Conservation (phyloP, 352 stramenopile genomes). For the Peronospora farinosa region DNA sequence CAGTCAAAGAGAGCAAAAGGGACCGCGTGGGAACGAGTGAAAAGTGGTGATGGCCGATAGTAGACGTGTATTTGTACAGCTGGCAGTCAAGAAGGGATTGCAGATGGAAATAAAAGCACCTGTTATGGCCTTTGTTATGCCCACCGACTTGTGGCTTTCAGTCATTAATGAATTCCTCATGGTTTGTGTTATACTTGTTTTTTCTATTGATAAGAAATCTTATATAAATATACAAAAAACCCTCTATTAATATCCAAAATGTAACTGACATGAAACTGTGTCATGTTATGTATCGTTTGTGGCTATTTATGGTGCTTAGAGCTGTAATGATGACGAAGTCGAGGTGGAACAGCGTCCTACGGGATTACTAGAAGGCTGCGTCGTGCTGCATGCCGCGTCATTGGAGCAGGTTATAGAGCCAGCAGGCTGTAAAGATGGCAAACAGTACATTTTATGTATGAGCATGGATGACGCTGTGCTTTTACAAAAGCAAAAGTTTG, state of each 20-base stretch:
- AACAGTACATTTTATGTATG: conserved; percentile 69
- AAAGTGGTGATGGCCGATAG: conserved; percentile 36
- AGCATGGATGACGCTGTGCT: conserved; percentile 31
- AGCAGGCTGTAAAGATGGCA: conserved; percentile 48
- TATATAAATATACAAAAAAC: conserved; percentile 3
- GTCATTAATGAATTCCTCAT: conserved; percentile 82
- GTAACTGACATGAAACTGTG: conserved; percentile 4
- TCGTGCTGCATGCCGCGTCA: conserved; percentile 49
- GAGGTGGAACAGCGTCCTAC: conserved; percentile 49
- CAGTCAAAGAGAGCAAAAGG: conserved; percentile 1
- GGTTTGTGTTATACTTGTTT: conserved; percentile 21
- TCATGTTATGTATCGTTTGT: conserved; percentile 4
- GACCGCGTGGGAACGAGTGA: conserved; percentile 18
- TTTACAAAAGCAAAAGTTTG: conserved; percentile 42
- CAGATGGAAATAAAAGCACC: conserved; percentile 23
- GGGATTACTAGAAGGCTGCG: conserved; percentile 50
- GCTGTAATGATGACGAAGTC: conserved; percentile 70
- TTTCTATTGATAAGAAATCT: background rate
- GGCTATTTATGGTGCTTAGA: conserved; percentile 24
- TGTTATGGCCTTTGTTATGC: conserved; percentile 58
- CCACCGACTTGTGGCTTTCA: conserved; percentile 49
- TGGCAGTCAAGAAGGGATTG: conserved; percentile 27
- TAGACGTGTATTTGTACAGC: conserved; percentile 68
- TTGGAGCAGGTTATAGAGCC: conserved; percentile 38
- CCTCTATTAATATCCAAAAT: background rate